Evolutionary conservation across 495 filamentous ascomycete genomes (phyloP).

Genomic region (Acidomyces sp.): DNA sequence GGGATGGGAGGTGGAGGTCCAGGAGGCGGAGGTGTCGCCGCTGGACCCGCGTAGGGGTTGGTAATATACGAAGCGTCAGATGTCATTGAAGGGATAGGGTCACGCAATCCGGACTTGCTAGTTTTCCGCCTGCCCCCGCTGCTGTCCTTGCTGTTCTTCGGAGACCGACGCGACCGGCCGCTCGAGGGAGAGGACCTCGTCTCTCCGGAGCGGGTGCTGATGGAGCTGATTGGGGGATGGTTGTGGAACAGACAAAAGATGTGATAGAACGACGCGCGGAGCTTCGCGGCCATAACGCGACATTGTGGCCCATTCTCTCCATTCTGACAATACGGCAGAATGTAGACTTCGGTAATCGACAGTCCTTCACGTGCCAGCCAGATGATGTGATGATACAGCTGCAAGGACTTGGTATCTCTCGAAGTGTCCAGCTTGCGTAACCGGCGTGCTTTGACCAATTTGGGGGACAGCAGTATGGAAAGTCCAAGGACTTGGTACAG

Average conservation of each 20-base stretch:
- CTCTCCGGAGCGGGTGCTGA: slow-evolving; percentile 27
- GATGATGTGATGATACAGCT: slow-evolving; percentile 83
- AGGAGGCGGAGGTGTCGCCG: slow-evolving; percentile 12
- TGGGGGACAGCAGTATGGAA: slow-evolving; percentile 73
- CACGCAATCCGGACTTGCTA: slow-evolving; percentile 26
- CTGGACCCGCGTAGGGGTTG: slow-evolving; percentile 30
- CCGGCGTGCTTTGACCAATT: slow-evolving; percentile 70
- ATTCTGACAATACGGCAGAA: slow-evolving; percentile 62
- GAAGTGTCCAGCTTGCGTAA: slow-evolving; percentile 71
- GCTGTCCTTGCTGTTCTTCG: slow-evolving; percentile 7
- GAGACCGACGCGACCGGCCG: slow-evolving; percentile 6
- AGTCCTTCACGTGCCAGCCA: slow-evolving; percentile 92
- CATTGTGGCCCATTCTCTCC: slow-evolving; percentile 29
- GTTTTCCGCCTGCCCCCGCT: slow-evolving; percentile 18
- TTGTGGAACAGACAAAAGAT: slow-evolving; percentile 96
- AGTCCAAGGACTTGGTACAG: slow-evolving; percentile 86
- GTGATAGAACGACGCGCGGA: slow-evolving; percentile 88
- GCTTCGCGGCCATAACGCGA: slow-evolving; percentile 78
- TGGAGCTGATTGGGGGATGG: slow-evolving; percentile 42
- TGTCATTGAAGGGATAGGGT: slow-evolving; percentile 30
- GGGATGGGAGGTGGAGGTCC: slow-evolving; percentile 31
- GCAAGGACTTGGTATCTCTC: slow-evolving; percentile 64
- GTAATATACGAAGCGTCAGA: slow-evolving; percentile 34
- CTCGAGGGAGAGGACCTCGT: slow-evolving; percentile 7
- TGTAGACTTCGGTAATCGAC: slow-evolving; percentile 69